Evolutionary conservation across 257 asterid genomes (phyloP), one percentile per base, ranked within the genome.

Genomic region (Solanum sitiens): DNA sequence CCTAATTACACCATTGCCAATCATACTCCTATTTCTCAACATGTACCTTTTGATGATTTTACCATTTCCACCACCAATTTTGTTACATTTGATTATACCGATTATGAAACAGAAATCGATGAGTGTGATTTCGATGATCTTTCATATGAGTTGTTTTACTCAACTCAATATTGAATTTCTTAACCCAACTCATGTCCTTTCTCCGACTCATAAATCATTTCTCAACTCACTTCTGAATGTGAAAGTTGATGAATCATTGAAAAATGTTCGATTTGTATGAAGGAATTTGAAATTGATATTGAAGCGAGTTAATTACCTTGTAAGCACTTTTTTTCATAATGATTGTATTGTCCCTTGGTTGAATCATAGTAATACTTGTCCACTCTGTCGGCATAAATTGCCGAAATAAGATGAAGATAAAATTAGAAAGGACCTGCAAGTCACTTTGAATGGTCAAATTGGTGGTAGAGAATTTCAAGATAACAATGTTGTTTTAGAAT

Each of bases 311-410:
- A 79, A 79, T 87, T 92, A 88, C 93, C 94, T 11, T 92, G 96
- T 79, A 85, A 88, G 65, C 94, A 93, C 82, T 91, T 80, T 44
- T 27, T 93, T 89, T 74, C 94, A 93, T 85, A 87, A 70, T 88
- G 89, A 90, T 59, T 93, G 95, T 87, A 92, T 93, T 44, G 91
- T 83, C 6, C 92, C 91, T 37, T 93, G 93, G 95, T 91, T 93
- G 20, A 83, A 67, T 30, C 83, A 92, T 90, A 92, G 90, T 16
- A 92, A 90, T 39, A 92, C 93, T 27, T 93, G 94, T 87, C 96
- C 96, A 18, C 39, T 92, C 88, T 93, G 96, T 88, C 93, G 94
- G 68, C 84, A 84, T 84, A 77, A 91, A 76, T 88, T 93, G 84
- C 93, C 93, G 0, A 33, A 32, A 13, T 90, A 92, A 30, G 86